Evolutionary conservation across 306 rosid genomes (phyloP).

Genomic region (Rosa persica): DNA sequence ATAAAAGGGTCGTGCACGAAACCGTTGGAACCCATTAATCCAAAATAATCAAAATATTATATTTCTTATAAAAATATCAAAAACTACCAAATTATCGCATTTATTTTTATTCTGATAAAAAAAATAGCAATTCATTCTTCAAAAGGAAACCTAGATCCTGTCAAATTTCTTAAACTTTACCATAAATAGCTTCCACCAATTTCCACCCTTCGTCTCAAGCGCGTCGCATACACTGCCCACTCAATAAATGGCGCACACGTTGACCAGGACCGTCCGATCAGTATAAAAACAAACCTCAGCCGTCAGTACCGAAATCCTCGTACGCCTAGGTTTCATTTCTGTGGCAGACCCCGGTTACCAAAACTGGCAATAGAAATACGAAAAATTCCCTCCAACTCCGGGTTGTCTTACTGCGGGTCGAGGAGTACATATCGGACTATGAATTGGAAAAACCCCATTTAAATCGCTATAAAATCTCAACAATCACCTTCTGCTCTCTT

Average conservation of each 20-base stretch:
- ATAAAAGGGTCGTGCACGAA: too few relatives aligned
- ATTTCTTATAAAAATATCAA: too few relatives aligned
- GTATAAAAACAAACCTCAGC: neutral
- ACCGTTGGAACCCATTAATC: too few relatives aligned
- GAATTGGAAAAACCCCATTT: neutral
- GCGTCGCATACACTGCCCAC: neutral
- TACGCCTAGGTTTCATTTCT: neutral
- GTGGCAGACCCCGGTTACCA: too few relatives aligned
- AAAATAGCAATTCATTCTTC: too few relatives aligned
- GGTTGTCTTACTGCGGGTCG: neutral
- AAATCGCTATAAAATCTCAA: conserved; percentile 17
- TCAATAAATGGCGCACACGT: neutral
- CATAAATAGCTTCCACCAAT: neutral
- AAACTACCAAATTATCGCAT: too few relatives aligned
- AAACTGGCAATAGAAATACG: neutral
- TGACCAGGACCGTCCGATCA: neutral
- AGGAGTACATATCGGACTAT: neutral
- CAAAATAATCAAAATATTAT: too few relatives aligned
- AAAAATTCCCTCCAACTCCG: conserved; percentile 23
- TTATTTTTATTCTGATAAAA: too few relatives aligned
- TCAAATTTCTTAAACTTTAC: neutral
- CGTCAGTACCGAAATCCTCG: neutral
- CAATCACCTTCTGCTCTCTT: neutral
- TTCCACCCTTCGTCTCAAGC: neutral
- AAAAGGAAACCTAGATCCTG: neutral